A percentile compares a stretch with the other conserved stretches of the same genome.
These are phyloP conservation scores for Ophiostoma ips DNA, from an alignment of 2,329 filamentous ascomycete genomes.

Conservation along the genomic window DNA sequence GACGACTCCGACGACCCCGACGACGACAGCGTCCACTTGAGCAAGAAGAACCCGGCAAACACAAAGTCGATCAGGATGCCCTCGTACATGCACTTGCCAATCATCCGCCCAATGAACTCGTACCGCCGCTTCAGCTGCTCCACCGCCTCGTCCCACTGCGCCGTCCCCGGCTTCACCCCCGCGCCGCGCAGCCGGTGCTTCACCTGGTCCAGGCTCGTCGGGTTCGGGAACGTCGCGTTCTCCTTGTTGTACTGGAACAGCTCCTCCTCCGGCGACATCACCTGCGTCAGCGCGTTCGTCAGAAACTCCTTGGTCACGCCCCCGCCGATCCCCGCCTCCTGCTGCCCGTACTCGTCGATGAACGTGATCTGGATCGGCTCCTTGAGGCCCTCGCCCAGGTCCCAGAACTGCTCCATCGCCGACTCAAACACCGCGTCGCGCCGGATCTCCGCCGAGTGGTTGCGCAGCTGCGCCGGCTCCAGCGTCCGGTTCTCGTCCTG, in stretches of 20 bases:
- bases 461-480: constrained; percentile 17
- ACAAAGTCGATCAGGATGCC: constrained; percentile 85
- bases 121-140: constrained; percentile 55
- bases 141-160: constrained; percentile 43
- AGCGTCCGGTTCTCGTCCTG: constrained; percentile 16
- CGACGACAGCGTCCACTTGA: constrained; percentile 77
- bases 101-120: constrained; percentile 82
- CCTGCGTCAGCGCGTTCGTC: constrained; percentile 73
- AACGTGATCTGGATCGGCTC: constrained; percentile 96
- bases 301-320: constrained; percentile 97
- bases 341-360: constrained; percentile 73
- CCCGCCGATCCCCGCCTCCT: constrained; percentile 90
- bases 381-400: constrained; percentile 69
- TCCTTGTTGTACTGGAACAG: constrained; percentile 77
- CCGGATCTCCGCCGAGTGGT: constrained; percentile 66
- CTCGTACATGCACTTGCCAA: constrained; percentile 96
- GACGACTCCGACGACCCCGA: constrained; percentile 11
- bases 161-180: constrained; percentile 37
- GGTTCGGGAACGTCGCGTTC: constrained; percentile 81
- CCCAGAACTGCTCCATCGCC: constrained; percentile 71
- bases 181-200: constrained; percentile 40
- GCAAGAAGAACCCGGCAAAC: constrained; percentile 89
- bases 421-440: constrained; percentile 72
- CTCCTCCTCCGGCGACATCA: constrained; percentile 47
- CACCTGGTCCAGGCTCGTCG: constrained; percentile 56